Base-by-base conservation (phyloP, 2,329 filamentous ascomycete species). In the Sphaerostilbella broomeana region DNA sequence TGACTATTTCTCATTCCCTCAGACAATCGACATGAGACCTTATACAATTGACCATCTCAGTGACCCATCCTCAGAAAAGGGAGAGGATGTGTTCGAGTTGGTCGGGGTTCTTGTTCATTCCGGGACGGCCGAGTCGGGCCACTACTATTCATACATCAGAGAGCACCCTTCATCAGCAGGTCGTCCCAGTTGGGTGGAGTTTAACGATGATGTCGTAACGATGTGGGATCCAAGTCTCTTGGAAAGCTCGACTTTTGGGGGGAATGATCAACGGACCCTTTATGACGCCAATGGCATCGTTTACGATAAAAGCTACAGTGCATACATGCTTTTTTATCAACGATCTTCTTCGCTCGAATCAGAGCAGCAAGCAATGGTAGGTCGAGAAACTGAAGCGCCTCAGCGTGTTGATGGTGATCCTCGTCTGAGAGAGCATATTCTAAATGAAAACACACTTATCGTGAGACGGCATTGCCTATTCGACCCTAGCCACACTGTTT, bases 261-360 rank as follows among this genome's bases (percentile, higher is more conserved):
- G 86, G 2, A 56, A 66, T 4, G 79, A 83, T 43, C 72, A 72
- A 42, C 66, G 72, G 7, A 48, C 64, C 43, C 51, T 71, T 46
- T 65, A 69, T 52, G 64, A 73, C 44, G 54, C 51, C 35, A 61
- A 66, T 51, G 64, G 65, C 44, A 57, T 69, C 13, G 49, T 67
- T 0, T 78, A 73, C 47, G 76, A 81, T 51, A 90, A 89, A 60
- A 74, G 76, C 4, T 82, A 82, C 68, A 97, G 87, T 58, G 92
- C 90, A 10, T 98, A 98, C 60, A 97, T 98, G 86, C 73, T 98
- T 7, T 97, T 98, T 60, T 98, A 98, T 59, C 85, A 95, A 59
- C 79, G 92, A 34, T 76, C 80, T 4, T 81, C 81, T 0, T 76
- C 77, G 4, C 69, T 89, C 40, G 66, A 69, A 13, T 59, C 61